phyloP scores from a whole-genome alignment of 2,329 filamentous ascomycete species.

The Beauveria sp. region DNA sequence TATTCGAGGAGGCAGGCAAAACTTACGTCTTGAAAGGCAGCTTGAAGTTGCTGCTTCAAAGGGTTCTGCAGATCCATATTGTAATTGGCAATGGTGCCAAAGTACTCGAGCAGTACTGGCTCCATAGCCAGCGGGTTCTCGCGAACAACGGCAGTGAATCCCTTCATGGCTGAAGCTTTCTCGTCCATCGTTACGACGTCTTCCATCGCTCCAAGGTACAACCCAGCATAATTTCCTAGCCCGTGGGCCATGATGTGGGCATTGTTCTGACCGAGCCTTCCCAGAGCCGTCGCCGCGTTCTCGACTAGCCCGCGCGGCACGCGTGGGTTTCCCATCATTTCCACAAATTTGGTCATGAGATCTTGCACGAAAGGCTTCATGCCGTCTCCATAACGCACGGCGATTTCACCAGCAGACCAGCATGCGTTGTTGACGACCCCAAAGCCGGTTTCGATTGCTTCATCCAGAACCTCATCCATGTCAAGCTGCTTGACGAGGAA shows the following conservation, averaged over 20 bases:
- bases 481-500: constrained; percentile 85
- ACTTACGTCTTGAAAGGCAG: constrained; percentile 69
- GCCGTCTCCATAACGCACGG: constrained; percentile 66
- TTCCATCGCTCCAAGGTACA: constrained; percentile 74
- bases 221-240: constrained; percentile 69
- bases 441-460: constrained; percentile 77
- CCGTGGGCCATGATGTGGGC: constrained; percentile 70
- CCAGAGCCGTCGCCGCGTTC: constrained; percentile 89
- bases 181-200: constrained; percentile 85
- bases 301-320: constrained; percentile 84
- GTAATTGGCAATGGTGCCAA: constrained; percentile 75
- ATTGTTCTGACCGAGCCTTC: constrained; percentile 75
- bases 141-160: constrained; percentile 77
- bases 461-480: constrained; percentile 65
- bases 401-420: constrained; percentile 92
- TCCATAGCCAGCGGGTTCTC: constrained; percentile 91
- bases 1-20: not conserved
- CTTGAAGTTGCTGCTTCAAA: constrained; percentile 57
- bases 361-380: constrained; percentile 73
- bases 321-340: constrained; percentile 77
- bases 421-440: constrained; percentile 97
- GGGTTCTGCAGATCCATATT: constrained; percentile 53
- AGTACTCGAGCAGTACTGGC: constrained; percentile 72
- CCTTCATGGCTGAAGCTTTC: constrained; percentile 87
- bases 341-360: constrained; percentile 67